Conservation (phyloP, 768 basidiomycete genomes). For the Pulveroboletus frians region DNA sequence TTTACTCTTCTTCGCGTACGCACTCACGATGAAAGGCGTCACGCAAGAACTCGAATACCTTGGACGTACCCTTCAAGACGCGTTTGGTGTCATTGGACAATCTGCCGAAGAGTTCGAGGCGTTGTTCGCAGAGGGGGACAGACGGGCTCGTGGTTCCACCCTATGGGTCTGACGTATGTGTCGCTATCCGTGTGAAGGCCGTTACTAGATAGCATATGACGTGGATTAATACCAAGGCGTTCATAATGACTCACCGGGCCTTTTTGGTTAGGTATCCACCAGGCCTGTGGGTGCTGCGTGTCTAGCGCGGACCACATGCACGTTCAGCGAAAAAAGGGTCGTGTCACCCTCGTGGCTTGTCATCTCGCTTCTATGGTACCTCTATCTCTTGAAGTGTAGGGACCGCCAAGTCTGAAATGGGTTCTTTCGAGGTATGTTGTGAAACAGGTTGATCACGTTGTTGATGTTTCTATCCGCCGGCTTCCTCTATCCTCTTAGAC, state of each 20-base stretch:
- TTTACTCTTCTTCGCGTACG: constrained; percentile 91
- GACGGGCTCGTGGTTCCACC: background rate
- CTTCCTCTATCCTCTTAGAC: background rate
- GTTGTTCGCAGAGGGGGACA: constrained; percentile 45
- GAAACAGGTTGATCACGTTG: background rate
- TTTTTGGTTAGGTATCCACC: background rate
- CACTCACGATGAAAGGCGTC: constrained; percentile 89
- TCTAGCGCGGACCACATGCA: constrained; percentile 1
- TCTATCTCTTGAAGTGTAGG: background rate
- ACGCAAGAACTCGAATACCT: constrained; percentile 83
- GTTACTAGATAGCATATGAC: background rate
- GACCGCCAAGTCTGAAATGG: background rate
- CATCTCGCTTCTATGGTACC: background rate
- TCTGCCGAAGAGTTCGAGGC: constrained; percentile 77
- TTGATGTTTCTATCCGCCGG: background rate
- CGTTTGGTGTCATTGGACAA: constrained; percentile 91
- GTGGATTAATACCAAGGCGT: constrained; percentile 3
- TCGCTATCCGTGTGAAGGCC: background rate
- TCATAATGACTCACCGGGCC: background rate
- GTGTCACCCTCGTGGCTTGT: constrained; percentile 7
- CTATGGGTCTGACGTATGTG: constrained; percentile 14
- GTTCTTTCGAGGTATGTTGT: background rate
- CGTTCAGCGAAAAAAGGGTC: constrained; percentile 3
- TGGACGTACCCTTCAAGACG: constrained; percentile 75
- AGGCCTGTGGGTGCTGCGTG: constrained; percentile 9